Base-by-base conservation (phyloP, 345 rosid species). In the Eucalyptus victrix region DNA sequence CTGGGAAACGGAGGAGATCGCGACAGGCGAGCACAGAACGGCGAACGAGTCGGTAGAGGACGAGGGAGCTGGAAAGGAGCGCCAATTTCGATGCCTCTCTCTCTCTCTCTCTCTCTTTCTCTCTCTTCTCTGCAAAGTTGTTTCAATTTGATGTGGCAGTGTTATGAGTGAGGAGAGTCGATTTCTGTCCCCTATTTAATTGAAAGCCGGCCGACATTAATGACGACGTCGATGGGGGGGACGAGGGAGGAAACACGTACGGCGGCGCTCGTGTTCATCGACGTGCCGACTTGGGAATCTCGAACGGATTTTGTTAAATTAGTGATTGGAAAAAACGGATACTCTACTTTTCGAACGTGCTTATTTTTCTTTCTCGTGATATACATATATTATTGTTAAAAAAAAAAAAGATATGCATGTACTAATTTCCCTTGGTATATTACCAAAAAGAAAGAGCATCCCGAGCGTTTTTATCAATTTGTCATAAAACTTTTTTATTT, bases 391-490 rank as follows among this genome's bases (percentile, higher is more conserved):
- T 8, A 53, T 8, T 8, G 26, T 53, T 53, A 21, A 53, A 53
- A 21, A 53, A 44, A 44, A 47, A 7, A 8, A 19, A 53, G 5
- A 21, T 21, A 37, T 10, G 13, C 3, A 26, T 24, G 2, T 37
- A 11, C 24, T 72, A 37, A 72, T 37, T 34, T 60, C 6, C 76
- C 76, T n/a, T 16, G 23, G 23, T 13, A 65, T 65, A 32, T 17
- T 32, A 67, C 23, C 80, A 19, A 67, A 16, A 8, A 17, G 2
- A 32, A 32, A 67, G 42, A 32, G 4, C 1, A 19, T 32, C 2
- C 0, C 0, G 0, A 28, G 13, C 1, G 0, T 9, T 9, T 56
- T 56, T 24, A 2, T 56, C 28, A 24, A 23, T 24, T 56, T 23
- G 9, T 10, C 1, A 9, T 24, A 23, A 54, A 23, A 4, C 0